These are phyloP conservation scores for Crithidia mellificae DNA, from an alignment of 208 protist species.

Conservation along the genomic window DNA sequence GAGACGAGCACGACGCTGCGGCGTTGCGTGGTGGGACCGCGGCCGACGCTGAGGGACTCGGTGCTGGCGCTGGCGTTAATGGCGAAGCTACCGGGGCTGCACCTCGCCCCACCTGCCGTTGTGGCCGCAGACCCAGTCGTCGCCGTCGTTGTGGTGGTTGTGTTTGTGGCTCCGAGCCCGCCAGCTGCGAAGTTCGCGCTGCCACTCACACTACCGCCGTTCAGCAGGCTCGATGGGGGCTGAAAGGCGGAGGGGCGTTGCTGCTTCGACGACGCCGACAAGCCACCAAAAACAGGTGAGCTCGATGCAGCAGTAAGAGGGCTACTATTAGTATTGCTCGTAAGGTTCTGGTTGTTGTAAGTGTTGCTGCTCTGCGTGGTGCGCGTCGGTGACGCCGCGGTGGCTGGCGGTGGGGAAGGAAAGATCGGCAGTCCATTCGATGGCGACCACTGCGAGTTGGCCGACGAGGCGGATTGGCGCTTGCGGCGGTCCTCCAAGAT, in stretches of 20 bases:
- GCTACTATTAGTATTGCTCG: no score
- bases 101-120: background rate
- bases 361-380: no score
- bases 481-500: conserved; percentile 50
- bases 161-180: no score
- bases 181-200: background rate
- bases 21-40: conserved; percentile 13
- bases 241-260: background rate
- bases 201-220: background rate
- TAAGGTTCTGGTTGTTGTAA: no score
- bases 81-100: background rate
- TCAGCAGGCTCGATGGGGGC: background rate
- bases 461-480: conserved; percentile 32
- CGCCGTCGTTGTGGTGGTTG: no score
- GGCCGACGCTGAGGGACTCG: conserved; percentile 1
- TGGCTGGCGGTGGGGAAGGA: background rate
- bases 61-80: background rate
- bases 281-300: background rate
- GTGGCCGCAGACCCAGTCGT: no score
- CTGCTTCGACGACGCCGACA: background rate
- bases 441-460: conserved; percentile 9
- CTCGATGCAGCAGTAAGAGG: background rate
- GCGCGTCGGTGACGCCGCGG: background rate
- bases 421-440: conserved; percentile 4
- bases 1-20: conserved; percentile 27